These are phyloP conservation scores for Centella asiatica DNA, from an alignment of 129 eudicot species.

Conservation along the genomic window DNA sequence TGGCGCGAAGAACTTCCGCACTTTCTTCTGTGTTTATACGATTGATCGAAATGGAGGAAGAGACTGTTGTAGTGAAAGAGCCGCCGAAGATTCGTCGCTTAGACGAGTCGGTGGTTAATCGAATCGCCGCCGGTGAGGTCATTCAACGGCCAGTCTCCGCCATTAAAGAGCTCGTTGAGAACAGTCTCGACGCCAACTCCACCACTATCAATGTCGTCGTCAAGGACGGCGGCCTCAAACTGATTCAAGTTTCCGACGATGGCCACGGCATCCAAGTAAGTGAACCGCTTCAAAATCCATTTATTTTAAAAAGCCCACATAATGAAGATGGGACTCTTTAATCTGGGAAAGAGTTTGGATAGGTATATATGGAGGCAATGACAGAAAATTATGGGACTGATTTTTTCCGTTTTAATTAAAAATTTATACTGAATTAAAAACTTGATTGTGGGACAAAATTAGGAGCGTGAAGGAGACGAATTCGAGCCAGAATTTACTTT, in stretches of 20 bases:
- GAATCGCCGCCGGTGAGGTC: constrained; percentile 98
- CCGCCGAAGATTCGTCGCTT: constrained; percentile 77
- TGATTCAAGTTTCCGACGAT: constrained; percentile 91
- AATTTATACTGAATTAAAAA: no score
- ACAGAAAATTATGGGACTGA: no score
- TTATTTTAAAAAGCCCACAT: no score
- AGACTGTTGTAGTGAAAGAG: constrained; percentile 8
- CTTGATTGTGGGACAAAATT: no score
- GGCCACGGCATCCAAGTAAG: constrained; percentile 92
- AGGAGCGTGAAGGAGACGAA: no score
- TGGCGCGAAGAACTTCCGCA: background rate
- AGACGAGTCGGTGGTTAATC: constrained; percentile 79
- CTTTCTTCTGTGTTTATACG: constrained; percentile 31
- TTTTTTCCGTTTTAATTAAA: no score
- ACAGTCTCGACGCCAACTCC: constrained; percentile 87
- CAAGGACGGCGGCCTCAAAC: constrained; percentile 90
- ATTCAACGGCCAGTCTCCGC: constrained; percentile 95
- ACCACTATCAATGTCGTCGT: constrained; percentile 56
- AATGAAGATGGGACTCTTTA: no score
- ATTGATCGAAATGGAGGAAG: constrained; percentile 14
- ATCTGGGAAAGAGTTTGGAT: no score
- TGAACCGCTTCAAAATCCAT: background rate
- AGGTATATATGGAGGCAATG: no score
- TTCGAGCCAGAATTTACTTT: no score
- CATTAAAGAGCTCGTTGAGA: constrained; percentile 91